These are phyloP conservation scores for Incumbomyces delicatus DNA, from an alignment of 2,329 filamentous ascomycete species.

Conservation along the genomic window DNA sequence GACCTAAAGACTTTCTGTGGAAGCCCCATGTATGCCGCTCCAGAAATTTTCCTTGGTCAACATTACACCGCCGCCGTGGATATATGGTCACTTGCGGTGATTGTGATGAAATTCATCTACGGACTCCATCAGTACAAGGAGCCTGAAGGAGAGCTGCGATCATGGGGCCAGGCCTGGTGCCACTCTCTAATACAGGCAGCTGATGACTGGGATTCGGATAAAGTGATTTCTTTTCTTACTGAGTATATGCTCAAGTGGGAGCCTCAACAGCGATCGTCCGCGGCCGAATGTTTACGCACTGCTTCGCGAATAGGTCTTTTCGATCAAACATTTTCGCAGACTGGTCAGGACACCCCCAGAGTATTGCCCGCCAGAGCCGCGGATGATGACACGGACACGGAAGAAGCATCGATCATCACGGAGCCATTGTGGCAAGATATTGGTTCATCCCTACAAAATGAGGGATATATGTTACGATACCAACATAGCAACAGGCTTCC, in stretches of 20 bases:
- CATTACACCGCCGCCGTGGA: constrained; percentile 12
- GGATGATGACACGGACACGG: not conserved
- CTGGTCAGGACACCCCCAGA: constrained; percentile 1
- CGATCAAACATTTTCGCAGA: constrained; percentile 1
- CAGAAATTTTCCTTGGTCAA: constrained; percentile 4
- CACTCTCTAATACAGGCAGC: too few species aligned
- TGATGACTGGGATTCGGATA: not conserved
- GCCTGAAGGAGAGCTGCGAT: too few species aligned
- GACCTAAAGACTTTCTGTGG: constrained; percentile 9
- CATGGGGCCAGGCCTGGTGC: too few species aligned
- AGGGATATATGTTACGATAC: too few species aligned
- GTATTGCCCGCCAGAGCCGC: not conserved
- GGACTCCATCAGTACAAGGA: not conserved
- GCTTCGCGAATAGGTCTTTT: constrained; percentile 5
- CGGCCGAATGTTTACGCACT: constrained; percentile 3
- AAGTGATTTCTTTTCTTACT: constrained; percentile 4
- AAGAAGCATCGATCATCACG: constrained; percentile 1
- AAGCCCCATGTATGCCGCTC: constrained; percentile 6
- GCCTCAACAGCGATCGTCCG: constrained; percentile 5
- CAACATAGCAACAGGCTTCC: too few species aligned
- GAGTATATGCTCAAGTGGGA: constrained; percentile 7
- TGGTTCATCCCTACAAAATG: too few species aligned
- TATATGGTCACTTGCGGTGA: constrained; percentile 18
- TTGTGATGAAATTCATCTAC: constrained; percentile 10
- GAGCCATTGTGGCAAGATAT: not conserved